Evolutionary conservation across 176 grass and related monocot species (phyloP).

Genomic region (Rhipidocladum racemiflorum): DNA sequence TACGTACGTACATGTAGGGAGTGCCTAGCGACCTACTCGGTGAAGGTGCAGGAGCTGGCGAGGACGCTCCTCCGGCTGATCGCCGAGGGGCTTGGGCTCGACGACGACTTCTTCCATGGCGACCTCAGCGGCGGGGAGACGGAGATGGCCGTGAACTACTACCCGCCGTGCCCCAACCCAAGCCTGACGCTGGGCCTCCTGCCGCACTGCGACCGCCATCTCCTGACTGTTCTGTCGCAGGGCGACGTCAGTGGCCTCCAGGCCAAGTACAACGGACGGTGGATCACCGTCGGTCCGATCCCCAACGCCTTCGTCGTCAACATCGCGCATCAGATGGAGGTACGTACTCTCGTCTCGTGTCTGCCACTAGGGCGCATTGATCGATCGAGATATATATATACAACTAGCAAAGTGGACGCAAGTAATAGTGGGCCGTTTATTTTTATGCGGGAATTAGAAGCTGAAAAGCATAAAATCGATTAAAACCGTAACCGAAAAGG

Average conservation of each 20-base stretch:
- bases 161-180: constrained; percentile 36
- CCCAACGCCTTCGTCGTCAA: constrained; percentile 37
- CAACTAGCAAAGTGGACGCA: too few relatives aligned
- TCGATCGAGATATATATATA: too few relatives aligned
- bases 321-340: constrained; percentile 45
- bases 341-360: neutral
- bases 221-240: constrained; percentile 35
- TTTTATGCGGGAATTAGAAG: too few relatives aligned
- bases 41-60: constrained; percentile 16
- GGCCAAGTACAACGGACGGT: constrained; percentile 24
- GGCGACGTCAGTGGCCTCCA: constrained; percentile 37
- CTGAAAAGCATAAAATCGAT: too few relatives aligned
- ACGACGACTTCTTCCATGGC: constrained; percentile 17
- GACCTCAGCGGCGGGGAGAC: constrained; percentile 22
- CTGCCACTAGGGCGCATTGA: too few relatives aligned
- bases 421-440: too few relatives aligned
- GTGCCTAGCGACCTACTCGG: constrained; percentile 13
- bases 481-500: too few relatives aligned
- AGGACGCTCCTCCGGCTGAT: constrained; percentile 16
- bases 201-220: neutral
- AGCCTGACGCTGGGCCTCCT: neutral
- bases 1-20: too few relatives aligned
- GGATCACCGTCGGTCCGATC: constrained; percentile 27
- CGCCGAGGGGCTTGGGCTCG: constrained; percentile 33
- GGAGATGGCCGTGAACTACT: constrained; percentile 34